Evolutionary conservation across 108 stramenopile species (phyloP), one percentile per base, ranked within the genome.

Genomic region (Bacterosira constricta): DNA sequence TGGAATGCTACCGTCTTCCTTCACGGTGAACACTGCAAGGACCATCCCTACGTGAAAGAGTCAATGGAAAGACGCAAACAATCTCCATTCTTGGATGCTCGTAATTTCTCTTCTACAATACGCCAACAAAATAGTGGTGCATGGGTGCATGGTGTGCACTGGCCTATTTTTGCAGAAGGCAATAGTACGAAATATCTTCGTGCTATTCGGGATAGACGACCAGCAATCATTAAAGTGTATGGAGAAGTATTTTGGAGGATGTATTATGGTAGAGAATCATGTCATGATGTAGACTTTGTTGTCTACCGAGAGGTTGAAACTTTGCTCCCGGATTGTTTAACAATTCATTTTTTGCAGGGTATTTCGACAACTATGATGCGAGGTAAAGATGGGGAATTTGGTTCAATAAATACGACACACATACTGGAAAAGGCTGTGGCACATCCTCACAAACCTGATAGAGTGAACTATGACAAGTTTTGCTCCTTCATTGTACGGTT

Each of bases 161-260:
- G 67, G 67, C 67, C 53, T 1, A 26, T 18, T 35, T 1, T 8
- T 56, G 18, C 23, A 56, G 2, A 29, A 35, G 6, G 23, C 8
- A 57, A n/a, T 6, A 57, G 7, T 8, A 34, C 50, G 1, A 26
- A 41, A 26, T 1, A 32, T 9, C 12, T 68, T 1, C 36, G 39
- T n/a, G 5, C 27, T 8, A 54, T 68, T n/a, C 34, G 47, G 30
- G 34, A 68, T 17, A 68, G 67, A 44, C 67, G n/a, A n/a, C n/a
- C 67, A 20, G 67, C 67, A 41, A 38, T 68, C 11, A 36, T 68
- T 1, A 17, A 39, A 3, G 6, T 57, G 11, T 31, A 41, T 12
- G 67, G 67, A 18, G 67, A 68, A 57, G 67, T 68, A 10, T 68
- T 68, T 56, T 68, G 67, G 67, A 68, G 67, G 25, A 51, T n/a